Evolutionary conservation across 176 grass and related monocot species (phyloP), one percentile per base, ranked within the genome.

Genomic region (Hordeum marinum): DNA sequence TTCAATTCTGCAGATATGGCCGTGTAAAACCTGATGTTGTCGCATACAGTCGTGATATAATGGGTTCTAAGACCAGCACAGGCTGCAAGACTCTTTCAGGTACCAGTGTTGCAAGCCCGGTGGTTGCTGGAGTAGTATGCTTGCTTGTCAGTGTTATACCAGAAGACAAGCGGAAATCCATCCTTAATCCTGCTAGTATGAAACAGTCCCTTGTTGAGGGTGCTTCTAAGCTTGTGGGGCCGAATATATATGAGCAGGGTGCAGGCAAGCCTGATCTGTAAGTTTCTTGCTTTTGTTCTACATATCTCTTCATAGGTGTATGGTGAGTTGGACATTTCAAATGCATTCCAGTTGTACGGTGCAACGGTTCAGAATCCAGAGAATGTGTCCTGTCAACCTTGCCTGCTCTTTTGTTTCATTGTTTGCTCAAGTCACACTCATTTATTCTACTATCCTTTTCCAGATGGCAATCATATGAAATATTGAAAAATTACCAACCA

Each of bases 181-280:
- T 88, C 83, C 85, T 98, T 63, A 98, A 95, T 73, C 96, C 93
- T 72, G 96, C 96, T 54, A 92, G 85, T 82, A 98, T 95, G 93
- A 98, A 95, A 86, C 96, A 98, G 83, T 93, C 96, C 83, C 90
- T 98, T 80, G 96, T 98, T 72, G 96, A 98, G 88, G 96, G 96
- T 36, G 96, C 96, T 81, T 95, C 93, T 78, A 98, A 92, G 70
- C 93, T 98, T 85, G 89, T 92, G 76, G 96, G 96, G 25, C 89
- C 96, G 46, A 98, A 98, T 63, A 92, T 98, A 77, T 98, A 95
- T 83, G 96, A 98, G 75, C 96, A 98, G 76, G 96, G 96, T 70
- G 93, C 96, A 75, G 96, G 96, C 68, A 95, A 76, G 89, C 86
- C 95, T 83, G 92, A 95, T 81, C 91, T 98, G 96, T 98, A 90